Evolutionary conservation across 495 filamentous ascomycete genomes (phyloP), one percentile per base, ranked within the genome.

Genomic region (Aspergillus homomorphus): DNA sequence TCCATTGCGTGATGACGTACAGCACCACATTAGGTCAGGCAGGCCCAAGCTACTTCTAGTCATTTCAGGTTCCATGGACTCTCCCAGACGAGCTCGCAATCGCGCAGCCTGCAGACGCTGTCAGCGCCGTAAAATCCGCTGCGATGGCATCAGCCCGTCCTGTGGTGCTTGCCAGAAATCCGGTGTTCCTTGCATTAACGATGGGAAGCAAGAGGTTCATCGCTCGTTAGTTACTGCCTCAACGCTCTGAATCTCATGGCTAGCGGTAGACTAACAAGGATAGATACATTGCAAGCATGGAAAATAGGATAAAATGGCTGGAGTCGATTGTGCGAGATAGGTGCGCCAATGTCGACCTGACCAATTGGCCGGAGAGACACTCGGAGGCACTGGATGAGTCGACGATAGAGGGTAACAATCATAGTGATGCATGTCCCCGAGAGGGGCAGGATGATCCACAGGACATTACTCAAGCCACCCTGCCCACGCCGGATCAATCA

Each of bases 61-160:
- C 9, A 28, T 28, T 4, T 28, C 9, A 9, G 4, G 26, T 9
- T 28, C 26, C 3, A 74, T 74, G 71, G 65, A 71, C 45, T 69
- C 68, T 18, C 65, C 66, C 30, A 63, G 60, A 4, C 65, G 59
- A 46, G 61, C 53, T 52, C 70, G 71, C 62, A 73, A 73, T 52
- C 72, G 70, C 24, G 70, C 69, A 57, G 73, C 75, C n/a, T 80
- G 77, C 54, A 64, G 65, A 28, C 68, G 77, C 16, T 73, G 72
- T 38, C 68, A 73, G 51, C 60, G 64, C 59, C 61, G 72, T 57
- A 75, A 75, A 59, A 75, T 72, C 55, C 66, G 64, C 43, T 72
- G 67, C 44, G 69, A 72, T 56, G 69, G 68, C 28, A 60, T 61
- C 42, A 19, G 58, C 6, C 69, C 71, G 16, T 61, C 65, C 6